These are phyloP conservation scores for Kodamaea ohmeri DNA, from an alignment of 1,139 yeast genomes.

Conservation along the genomic window DNA sequence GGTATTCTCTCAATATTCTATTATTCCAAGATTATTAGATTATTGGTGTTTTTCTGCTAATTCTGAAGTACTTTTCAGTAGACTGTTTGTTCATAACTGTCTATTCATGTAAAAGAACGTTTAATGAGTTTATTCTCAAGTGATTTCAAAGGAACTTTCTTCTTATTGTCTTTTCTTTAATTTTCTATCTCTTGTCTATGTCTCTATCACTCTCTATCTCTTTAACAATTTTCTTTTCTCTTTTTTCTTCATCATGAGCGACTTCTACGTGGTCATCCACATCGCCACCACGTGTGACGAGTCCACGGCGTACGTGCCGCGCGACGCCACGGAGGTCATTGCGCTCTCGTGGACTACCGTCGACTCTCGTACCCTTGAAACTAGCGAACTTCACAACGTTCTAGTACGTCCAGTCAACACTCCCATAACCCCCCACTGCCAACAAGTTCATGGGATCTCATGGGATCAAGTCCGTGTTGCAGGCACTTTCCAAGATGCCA, in stretches of 20 bases:
- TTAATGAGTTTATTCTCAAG: too few relatives aligned
- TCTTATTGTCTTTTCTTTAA: too few relatives aligned
- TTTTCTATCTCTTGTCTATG: neutral
- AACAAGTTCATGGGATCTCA: conserved; percentile 49
- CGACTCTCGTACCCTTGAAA: conserved; percentile 36
- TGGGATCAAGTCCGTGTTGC: conserved; percentile 64
- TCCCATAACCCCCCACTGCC: conserved; percentile 64
- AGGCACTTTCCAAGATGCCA: conserved; percentile 58
- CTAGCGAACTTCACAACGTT: conserved; percentile 38
- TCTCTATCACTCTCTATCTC: neutral
- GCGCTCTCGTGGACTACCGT: conserved; percentile 65
- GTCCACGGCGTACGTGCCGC: conserved; percentile 53
- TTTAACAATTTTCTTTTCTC: neutral
- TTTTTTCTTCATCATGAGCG: conserved; percentile 41
- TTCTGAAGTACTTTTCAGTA: too few relatives aligned
- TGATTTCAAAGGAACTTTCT: too few relatives aligned
- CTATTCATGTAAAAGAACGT: too few relatives aligned
- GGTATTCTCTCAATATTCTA: too few relatives aligned
- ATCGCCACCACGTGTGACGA: conserved; percentile 71
- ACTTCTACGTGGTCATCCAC: conserved; percentile 60
- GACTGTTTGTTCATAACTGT: too few relatives aligned
- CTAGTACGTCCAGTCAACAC: conserved; percentile 64
- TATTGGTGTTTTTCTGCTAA: too few relatives aligned
- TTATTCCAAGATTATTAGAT: too few relatives aligned
- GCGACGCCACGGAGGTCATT: conserved; percentile 63